These are phyloP conservation scores for Amylostereum chailletii DNA, from an alignment of 1,284 basidiomycete species.

Conservation along the genomic window DNA sequence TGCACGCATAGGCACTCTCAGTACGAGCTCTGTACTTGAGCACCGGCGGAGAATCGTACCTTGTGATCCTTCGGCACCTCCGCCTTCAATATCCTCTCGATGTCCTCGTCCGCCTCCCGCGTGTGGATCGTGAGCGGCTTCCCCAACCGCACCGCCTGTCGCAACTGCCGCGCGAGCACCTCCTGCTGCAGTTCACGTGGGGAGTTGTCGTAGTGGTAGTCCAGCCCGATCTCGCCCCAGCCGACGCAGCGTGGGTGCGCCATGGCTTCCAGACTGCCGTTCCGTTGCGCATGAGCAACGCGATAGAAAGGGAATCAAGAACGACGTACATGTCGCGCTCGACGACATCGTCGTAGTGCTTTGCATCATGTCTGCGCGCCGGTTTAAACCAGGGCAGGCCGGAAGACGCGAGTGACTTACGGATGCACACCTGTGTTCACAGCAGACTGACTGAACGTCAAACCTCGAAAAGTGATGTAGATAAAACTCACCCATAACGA, in stretches of 20 bases:
- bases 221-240: conserved; percentile 80
- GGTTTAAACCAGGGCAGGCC: neutral
- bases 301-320: neutral
- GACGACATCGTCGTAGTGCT: conserved; percentile 54
- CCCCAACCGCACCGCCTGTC: conserved; percentile 51
- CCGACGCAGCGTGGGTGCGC: conserved; percentile 71
- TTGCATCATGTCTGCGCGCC: conserved; percentile 56
- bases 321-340: conserved; percentile 57
- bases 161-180: conserved; percentile 61
- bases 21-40: too few species aligned
- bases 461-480: too few species aligned
- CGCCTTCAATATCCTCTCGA: conserved; percentile 64
- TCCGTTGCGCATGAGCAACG: neutral
- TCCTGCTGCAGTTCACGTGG: conserved; percentile 57
- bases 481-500: conserved; percentile 55
- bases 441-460: too few species aligned
- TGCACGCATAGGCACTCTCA: conserved; percentile 17
- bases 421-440: neutral
- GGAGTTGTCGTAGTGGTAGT: conserved; percentile 76
- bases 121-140: conserved; percentile 78
- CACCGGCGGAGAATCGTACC: conserved; percentile 24
- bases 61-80: conserved; percentile 62
- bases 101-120: conserved; percentile 73
- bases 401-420: conserved; percentile 66
- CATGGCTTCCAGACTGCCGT: conserved; percentile 60